Conservation (phyloP, 176 grass and related monocot species). For the Microstegium vimineum region DNA sequence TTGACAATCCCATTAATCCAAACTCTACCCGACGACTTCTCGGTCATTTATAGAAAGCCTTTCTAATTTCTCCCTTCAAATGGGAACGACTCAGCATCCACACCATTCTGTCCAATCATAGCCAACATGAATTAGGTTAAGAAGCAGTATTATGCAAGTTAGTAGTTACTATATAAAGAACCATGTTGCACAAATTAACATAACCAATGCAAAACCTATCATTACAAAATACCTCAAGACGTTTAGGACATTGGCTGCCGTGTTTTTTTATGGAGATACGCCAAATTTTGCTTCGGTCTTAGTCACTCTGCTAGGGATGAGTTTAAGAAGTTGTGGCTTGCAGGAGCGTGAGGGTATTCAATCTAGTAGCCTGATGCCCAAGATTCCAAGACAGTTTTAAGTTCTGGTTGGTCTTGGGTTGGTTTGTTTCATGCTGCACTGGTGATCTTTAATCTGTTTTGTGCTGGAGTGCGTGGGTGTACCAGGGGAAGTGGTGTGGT, state of each 20-base stretch:
- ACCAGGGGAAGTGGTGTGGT: background rate
- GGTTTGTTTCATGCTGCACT: background rate
- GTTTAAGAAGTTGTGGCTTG: background rate
- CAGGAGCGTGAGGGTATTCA: background rate
- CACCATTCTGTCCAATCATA: conserved; percentile 49
- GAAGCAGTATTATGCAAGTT: background rate
- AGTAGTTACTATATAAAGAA: conserved; percentile 9
- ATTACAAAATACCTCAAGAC: background rate
- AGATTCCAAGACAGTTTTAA: background rate
- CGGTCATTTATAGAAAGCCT: conserved; percentile 69
- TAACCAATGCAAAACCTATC: conserved; percentile 9
- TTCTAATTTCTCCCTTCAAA: conserved; percentile 70
- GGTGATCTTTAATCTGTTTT: background rate
- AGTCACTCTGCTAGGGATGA: background rate
- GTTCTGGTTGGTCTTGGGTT: background rate
- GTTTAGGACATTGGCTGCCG: background rate
- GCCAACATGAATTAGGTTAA: background rate
- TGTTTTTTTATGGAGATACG: background rate
- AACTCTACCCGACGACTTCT: conserved; percentile 66
- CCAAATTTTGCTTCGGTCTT: background rate
- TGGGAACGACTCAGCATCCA: conserved; percentile 50
- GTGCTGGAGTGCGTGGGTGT: background rate
- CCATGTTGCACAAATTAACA: conserved; percentile 8
- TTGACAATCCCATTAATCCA: conserved; percentile 77
- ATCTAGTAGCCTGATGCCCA: background rate